Evolutionary conservation across 352 stramenopile species (phyloP), one percentile per base, ranked within the genome.

Genomic region (Blastocystis sp.): DNA sequence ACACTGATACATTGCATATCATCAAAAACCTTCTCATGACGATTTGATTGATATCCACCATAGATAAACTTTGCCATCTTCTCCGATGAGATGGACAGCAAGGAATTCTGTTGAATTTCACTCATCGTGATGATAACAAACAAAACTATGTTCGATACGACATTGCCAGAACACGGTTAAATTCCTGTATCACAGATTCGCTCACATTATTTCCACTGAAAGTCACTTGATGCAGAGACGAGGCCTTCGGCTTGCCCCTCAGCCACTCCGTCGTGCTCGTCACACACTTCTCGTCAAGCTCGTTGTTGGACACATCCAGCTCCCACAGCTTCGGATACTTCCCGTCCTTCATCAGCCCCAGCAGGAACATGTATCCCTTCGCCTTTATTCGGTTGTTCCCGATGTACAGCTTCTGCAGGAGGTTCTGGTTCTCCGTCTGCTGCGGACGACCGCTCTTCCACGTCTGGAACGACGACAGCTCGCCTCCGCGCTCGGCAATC

Each of bases 31-130:
- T 68, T 30, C 34, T 85, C 73, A 11, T 69, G n/a, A 24, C 39
- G 34, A 30, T 56, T 43, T 26, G 59, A 66, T n/a, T 66, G 53
- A 85, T 85, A 85, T 39, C 73, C 73, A 7, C 73, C 73, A 45
- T 85, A 68, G 30, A 85, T 85, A 55, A 85, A 85, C 11, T 85
- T 85, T 5, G 73, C 56, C 47, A 85, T 85, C 73, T 85, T 85
- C 50, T 85, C 73, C 73, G 65, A 37, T 18, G 73, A 66, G 43
- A 85, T 85, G 1, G 73, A 69, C 4, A 66, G 47, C 30, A 85
- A 55, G 18, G 73, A 85, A 65, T 85, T 85, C 50, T 85, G 20
- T 43, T 85, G 73, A n/a, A 85, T 66, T 75, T 41, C 45, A 43
- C 5, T 75, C 45, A 43, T 75, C 20, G 70, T 20, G 43, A 81